Conservation (phyloP, 495 filamentous ascomycete genomes). For the Evernia prunastri region DNA sequence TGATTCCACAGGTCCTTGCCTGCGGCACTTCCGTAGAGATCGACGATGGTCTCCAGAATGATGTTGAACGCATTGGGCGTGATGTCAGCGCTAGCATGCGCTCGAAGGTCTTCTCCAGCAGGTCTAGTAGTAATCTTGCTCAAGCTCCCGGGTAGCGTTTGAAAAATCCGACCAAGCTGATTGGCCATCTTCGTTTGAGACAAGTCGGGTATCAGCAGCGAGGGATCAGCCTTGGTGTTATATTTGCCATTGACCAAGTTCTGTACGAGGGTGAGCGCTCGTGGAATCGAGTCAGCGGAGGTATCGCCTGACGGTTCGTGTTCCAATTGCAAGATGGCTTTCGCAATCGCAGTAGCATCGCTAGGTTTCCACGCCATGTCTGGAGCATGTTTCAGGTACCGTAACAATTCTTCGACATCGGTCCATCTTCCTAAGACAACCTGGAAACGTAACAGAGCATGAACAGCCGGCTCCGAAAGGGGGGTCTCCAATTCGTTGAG, state of each 20-base stretch:
- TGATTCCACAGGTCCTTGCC: slow-evolving; percentile 38
- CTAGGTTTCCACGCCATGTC: slow-evolving; percentile 44
- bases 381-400: slow-evolving; percentile 37
- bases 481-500: slow-evolving; percentile 35
- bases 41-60: slow-evolving; percentile 44
- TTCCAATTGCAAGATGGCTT: slow-evolving; percentile 39
- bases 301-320: slow-evolving; percentile 9
- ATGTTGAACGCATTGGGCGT: slow-evolving; percentile 40
- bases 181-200: slow-evolving; percentile 29
- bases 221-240: slow-evolving; percentile 31
- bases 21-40: slow-evolving; percentile 37
- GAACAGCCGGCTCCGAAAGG: slow-evolving; percentile 41
- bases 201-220: slow-evolving; percentile 18
- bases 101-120: slow-evolving; percentile 18
- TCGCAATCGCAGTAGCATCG: slow-evolving; percentile 40
- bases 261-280: slow-evolving; percentile 23
- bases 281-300: slow-evolving; percentile 21
- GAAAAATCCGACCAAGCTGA: slow-evolving; percentile 23
- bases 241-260: slow-evolving; percentile 20
- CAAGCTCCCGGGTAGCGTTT: slow-evolving; percentile 17
- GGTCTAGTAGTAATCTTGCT: slow-evolving; percentile 18
- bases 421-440: slow-evolving; percentile 44
- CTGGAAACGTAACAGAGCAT: slow-evolving; percentile 45
- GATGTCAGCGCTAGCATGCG: slow-evolving; percentile 21
- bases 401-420: slow-evolving; percentile 38